phyloP scores from a whole-genome alignment of 164 flowering plant genomes.

The Chloranthus sessilifolius region DNA sequence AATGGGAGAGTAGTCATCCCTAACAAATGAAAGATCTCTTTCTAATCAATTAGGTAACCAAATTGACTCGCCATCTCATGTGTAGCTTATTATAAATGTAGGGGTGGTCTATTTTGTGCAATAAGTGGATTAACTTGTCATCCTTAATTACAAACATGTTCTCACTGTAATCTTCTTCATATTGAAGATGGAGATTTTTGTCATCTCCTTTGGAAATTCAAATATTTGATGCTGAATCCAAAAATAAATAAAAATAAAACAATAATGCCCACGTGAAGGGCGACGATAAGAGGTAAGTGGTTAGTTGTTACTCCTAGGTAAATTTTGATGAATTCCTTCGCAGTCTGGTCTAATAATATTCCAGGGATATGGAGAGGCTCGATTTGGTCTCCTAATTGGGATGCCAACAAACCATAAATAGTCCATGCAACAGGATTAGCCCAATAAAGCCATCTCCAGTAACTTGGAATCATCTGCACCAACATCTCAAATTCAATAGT shows the following conservation, averaged over 20 bases:
- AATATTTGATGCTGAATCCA: constrained; percentile 7
- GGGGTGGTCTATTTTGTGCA: no score
- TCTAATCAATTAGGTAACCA: no score
- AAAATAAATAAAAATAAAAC: constrained; percentile 3
- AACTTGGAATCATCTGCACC: constrained; percentile 70
- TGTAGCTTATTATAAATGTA: no score
- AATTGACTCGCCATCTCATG: no score
- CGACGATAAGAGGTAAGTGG: neutral
- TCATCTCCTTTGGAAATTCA: constrained; percentile 15
- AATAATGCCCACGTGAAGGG: constrained; percentile 1
- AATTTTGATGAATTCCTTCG: constrained; percentile 15
- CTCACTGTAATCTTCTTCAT: no score
- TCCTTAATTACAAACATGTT: no score
- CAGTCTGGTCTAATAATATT: constrained; percentile 15
- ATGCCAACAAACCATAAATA: constrained; percentile 66
- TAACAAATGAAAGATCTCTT: no score
- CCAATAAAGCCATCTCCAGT: constrained; percentile 98
- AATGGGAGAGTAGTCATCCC: no score
- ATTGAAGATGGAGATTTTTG: no score
- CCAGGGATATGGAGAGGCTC: constrained; percentile 42
- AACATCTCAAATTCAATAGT: neutral
- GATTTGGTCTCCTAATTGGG: constrained; percentile 65
- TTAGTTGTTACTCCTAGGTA: constrained; percentile 2
- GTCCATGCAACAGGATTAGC: constrained; percentile 91
- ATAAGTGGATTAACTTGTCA: no score